These are phyloP conservation scores for Vararia minispora DNA, from an alignment of 768 basidiomycete species.

Conservation along the genomic window DNA sequence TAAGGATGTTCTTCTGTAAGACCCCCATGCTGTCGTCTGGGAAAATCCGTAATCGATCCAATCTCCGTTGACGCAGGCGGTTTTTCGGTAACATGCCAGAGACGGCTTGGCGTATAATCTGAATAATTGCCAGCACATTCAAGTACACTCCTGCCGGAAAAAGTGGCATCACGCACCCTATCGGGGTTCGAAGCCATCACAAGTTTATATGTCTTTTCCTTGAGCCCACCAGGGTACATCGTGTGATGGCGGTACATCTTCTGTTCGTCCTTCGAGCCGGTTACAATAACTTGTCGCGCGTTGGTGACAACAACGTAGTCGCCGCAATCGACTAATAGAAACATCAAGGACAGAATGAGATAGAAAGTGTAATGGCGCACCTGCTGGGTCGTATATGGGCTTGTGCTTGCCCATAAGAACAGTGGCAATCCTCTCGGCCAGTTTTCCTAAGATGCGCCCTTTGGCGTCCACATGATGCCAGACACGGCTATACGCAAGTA, in stretches of 20 bases:
- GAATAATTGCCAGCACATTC: conserved; percentile 5
- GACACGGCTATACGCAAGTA: conserved; percentile 84
- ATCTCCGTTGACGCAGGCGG: conserved; percentile 78
- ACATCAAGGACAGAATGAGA: background rate
- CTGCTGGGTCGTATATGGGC: conserved; percentile 87
- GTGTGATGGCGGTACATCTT: conserved; percentile 83
- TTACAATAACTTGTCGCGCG: conserved; percentile 70
- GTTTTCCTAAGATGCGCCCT: conserved; percentile 86
- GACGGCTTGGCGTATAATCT: conserved; percentile 95
- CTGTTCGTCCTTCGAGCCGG: conserved; percentile 83
- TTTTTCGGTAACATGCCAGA: conserved; percentile 99
- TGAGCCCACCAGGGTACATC: conserved; percentile 88
- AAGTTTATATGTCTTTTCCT: conserved; percentile 75
- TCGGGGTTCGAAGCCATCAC: conserved; percentile 85
- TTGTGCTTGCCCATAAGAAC: conserved; percentile 99
- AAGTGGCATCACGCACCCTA: conserved; percentile 46
- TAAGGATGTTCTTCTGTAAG: conserved; percentile 64
- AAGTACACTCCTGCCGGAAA: background rate
- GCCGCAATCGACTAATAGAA: conserved; percentile 77
- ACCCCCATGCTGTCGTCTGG: conserved; percentile 69
- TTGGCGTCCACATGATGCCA: conserved; percentile 95
- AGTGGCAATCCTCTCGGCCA: conserved; percentile 87
- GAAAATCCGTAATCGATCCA: conserved; percentile 86
- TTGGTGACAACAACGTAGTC: conserved; percentile 98
- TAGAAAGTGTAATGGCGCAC: conserved; percentile 41